Evolutionary conservation across 768 basidiomycete species (phyloP).

Genomic region (Lyophyllum shimeji): DNA sequence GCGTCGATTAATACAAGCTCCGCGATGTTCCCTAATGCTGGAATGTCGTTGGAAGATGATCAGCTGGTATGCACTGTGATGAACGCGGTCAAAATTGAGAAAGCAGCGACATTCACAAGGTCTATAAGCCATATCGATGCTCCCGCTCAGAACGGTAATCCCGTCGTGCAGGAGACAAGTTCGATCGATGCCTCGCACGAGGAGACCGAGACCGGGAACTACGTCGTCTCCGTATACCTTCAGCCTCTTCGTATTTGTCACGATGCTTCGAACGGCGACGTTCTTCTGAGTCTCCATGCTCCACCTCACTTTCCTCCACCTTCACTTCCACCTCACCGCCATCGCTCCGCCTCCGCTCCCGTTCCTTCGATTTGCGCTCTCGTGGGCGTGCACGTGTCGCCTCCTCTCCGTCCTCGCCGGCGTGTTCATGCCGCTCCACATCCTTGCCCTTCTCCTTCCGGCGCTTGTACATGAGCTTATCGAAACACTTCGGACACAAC

Average conservation of each 20-base stretch:
- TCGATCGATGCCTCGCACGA: constrained; percentile 10
- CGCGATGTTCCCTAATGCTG: no score
- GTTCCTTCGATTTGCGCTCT: constrained; percentile 34
- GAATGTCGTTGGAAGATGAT: no score
- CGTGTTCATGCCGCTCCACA: constrained; percentile 13
- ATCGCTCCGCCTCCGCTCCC: constrained; percentile 48
- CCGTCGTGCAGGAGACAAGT: constrained; percentile 2
- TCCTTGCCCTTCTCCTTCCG: constrained; percentile 55
- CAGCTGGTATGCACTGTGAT: no score
- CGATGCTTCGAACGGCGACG: constrained; percentile 9
- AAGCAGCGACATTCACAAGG: no score
- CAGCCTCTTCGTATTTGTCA: constrained; percentile 2
- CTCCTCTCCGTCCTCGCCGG: constrained; percentile 38
- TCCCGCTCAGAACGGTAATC: constrained; percentile 4
- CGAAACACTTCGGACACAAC: constrained; percentile 73
- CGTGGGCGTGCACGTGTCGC: constrained; percentile 35
- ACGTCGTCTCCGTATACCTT: constrained; percentile 22
- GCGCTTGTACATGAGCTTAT: constrained; percentile 87
- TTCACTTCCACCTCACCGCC: constrained; percentile 4
- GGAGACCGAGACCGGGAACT: constrained; percentile 39
- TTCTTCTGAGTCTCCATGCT: constrained; percentile 35
- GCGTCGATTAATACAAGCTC: constrained; percentile 6
- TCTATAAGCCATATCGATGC: background rate
- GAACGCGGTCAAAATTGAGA: no score
- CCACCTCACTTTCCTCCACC: constrained; percentile 24